These are phyloP conservation scores for Vararia minispora DNA, from an alignment of 768 basidiomycete species.

Conservation along the genomic window DNA sequence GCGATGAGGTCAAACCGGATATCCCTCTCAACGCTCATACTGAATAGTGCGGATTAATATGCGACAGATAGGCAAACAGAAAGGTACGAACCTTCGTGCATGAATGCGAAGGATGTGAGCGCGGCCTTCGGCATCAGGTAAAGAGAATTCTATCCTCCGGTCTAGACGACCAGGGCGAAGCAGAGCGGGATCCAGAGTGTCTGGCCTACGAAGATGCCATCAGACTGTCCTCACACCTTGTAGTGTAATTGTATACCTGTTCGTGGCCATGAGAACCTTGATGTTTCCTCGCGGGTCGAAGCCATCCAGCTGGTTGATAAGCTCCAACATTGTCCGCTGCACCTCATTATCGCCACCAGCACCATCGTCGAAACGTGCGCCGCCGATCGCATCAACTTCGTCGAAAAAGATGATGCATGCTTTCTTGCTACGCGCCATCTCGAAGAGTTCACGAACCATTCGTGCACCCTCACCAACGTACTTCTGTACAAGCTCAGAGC, in stretches of 20 bases:
- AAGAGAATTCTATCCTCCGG: constrained; percentile 90
- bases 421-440: constrained; percentile 98
- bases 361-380: constrained; percentile 96
- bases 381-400: constrained; percentile 97
- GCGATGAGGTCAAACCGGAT: constrained; percentile 98
- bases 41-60: constrained; percentile 21
- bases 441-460: constrained; percentile 98
- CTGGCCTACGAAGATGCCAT: constrained; percentile 51
- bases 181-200: constrained; percentile 94
- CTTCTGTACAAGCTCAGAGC: constrained; percentile 98
- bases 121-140: constrained; percentile 92
- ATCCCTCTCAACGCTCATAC: constrained; percentile 95
- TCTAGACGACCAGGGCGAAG: constrained; percentile 94
- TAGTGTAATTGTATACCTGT: constrained; percentile 43
- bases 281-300: constrained; percentile 99
- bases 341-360: constrained; percentile 99
- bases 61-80: constrained; percentile 1
- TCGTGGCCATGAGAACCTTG: constrained; percentile 99
- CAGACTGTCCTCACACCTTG: background rate
- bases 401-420: constrained; percentile 99
- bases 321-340: constrained; percentile 96
- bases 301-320: constrained; percentile 97
- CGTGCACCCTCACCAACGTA: constrained; percentile 98
- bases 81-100: constrained; percentile 72
- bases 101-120: constrained; percentile 97